Evolutionary conservation across 202 grass and related monocot genomes (phyloP), one percentile per base, ranked within the genome.

Genomic region (Miscanthus sacchariflorus): DNA sequence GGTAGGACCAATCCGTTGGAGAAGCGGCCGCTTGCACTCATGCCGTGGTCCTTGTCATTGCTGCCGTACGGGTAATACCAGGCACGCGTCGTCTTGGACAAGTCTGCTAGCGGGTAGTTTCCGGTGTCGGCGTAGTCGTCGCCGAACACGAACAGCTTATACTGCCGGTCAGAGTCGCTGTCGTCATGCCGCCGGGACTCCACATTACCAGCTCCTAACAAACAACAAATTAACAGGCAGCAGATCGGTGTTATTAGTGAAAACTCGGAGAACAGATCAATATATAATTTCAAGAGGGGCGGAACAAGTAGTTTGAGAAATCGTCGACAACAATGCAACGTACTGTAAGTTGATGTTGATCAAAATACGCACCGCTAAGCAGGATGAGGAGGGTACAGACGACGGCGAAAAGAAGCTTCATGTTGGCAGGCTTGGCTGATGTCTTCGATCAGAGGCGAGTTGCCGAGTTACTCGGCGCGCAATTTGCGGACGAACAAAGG

Each of bases 41-140:
- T 30, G 27, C 23, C 73, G 35, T 83, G 81, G 14, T 72, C 68
- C 68, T 58, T 76, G 42, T 86, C 75, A 2, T 35, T 69, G 68
- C 67, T 74, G 66, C 89, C 89, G 77, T 91, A 94, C 0, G 92
- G 92, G 28, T 85, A 79, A 36, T 87, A 87, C 87, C 87, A 91
- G 5, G 81, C 80, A 14, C 92, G 81, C 18, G 84, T 79, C 9
- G 68, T 43, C 18, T 74, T 30, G 24, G 46, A 61, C 24, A 67
- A 27, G 1, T 58, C 70, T 1, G 59, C 2, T 8, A 61, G 50
- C 30, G 81, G 66, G 70, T 87, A 48, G 84, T 94, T 91, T 2
- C 89, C 89, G 1, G 85, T 89, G 80, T 94, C 92, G n/a, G 45
- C 89, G 56, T 75, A 94, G 11, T 83, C 86, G 7, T 91, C 89